A percentile compares a stretch with the other conserved stretches of the same genome.
Conservation (phyloP, 768 basidiomycete genomes). For the Hemileccinum rubropunctum region DNA sequence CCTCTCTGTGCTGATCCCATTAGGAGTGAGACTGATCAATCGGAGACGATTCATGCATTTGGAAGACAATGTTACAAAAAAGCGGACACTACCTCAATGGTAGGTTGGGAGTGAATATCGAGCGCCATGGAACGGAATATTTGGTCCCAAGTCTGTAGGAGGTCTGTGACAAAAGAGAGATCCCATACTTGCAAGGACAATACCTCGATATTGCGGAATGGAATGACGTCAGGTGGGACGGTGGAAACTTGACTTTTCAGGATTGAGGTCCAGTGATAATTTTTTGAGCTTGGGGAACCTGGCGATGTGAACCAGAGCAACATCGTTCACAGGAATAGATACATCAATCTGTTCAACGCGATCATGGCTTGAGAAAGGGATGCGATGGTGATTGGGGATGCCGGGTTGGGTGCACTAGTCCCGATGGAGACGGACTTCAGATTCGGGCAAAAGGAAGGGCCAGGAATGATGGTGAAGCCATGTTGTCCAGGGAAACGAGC, state of each 20-base stretch:
- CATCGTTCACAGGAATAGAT: neutral
- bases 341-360: too few relatives aligned
- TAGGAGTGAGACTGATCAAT: too few relatives aligned
- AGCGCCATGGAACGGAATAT: neutral
- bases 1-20: too few relatives aligned
- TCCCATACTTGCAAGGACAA: neutral
- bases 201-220: neutral
- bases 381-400: neutral
- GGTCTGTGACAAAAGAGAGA: neutral
- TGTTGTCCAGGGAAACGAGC: neutral
- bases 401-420: neutral
- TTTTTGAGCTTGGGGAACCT: neutral
- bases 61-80: neutral
- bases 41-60: too few relatives aligned
- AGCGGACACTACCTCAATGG: too few relatives aligned
- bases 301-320: neutral
- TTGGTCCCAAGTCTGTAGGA: conserved; percentile 1
- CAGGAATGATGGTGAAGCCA: neutral
- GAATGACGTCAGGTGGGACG: neutral
- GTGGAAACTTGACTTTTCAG: neutral
- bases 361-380: neutral
- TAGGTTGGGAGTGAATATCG: too few relatives aligned
- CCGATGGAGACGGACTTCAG: neutral
- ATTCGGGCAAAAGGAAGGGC: neutral
- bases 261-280: neutral